Evolutionary conservation across 2,329 filamentous ascomycete species (phyloP).

Genomic region (Gnomoniopsis smithogilvyi): DNA sequence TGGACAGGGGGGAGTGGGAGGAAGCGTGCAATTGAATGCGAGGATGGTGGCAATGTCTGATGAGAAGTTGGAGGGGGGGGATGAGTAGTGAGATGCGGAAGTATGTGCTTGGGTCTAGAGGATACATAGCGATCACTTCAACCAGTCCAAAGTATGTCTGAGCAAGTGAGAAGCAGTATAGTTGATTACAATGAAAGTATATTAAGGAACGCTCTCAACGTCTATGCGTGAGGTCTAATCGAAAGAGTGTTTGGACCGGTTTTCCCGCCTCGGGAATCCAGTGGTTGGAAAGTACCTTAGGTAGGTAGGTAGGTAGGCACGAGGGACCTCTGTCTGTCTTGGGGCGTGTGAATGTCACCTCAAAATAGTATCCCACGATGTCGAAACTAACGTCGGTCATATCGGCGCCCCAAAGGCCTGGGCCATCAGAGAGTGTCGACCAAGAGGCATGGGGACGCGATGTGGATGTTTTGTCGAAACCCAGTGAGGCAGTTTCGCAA

Average conservation of each 20-base stretch:
- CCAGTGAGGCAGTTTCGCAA: constrained; percentile 1
- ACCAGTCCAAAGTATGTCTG: neutral
- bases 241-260: neutral
- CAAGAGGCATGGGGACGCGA: too few species aligned
- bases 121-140: too few species aligned
- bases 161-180: neutral
- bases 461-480: neutral
- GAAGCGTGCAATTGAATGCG: constrained; percentile 20
- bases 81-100: constrained; percentile 10
- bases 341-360: too few species aligned
- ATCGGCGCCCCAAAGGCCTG: too few species aligned
- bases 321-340: too few species aligned
- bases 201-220: constrained; percentile 2
- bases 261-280: neutral
- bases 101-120: neutral
- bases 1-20: constrained; percentile 19
- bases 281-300: too few species aligned
- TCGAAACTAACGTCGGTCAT: too few species aligned
- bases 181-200: neutral
- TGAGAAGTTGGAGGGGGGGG: constrained; percentile 15
- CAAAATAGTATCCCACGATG: too few species aligned
- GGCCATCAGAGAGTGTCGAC: too few species aligned
- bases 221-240: neutral
- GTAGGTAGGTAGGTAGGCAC: neutral
- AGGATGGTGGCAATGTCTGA: constrained; percentile 22